A percentile compares a stretch with the other conserved stretches of the same genome.
Evolutionary conservation across 2,329 filamentous ascomycete species (phyloP).

Genomic region (Aspergillus thermomutatus): DNA sequence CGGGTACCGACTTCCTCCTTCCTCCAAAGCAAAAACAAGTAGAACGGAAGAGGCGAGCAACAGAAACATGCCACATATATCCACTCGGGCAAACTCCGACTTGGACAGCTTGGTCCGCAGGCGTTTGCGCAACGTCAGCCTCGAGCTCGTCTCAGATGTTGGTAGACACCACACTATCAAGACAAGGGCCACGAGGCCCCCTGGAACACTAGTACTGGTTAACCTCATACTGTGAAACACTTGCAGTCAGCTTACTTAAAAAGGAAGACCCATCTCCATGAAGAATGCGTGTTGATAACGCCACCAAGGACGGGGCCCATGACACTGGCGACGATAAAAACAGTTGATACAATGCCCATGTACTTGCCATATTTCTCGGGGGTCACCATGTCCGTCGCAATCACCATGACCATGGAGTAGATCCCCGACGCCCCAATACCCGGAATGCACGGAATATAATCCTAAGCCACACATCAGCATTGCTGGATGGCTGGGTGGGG

Average conservation of each 20-base stretch:
- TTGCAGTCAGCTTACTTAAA: neutral
- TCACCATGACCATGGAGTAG: neutral
- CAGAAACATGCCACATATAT: constrained; percentile 42
- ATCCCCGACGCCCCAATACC: neutral
- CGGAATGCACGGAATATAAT: neutral
- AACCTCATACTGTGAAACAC: too few species aligned
- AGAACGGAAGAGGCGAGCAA: constrained; percentile 53
- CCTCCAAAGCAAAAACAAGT: constrained; percentile 56
- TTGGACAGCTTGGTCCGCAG: neutral
- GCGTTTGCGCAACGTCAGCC: too few species aligned
- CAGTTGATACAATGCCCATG: neutral
- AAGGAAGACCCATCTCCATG: neutral
- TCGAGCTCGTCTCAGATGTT: too few species aligned
- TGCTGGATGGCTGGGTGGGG: neutral
- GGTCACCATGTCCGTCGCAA: neutral
- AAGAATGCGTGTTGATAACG: neutral
- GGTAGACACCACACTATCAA: too few species aligned
- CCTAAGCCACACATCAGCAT: neutral
- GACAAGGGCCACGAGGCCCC: too few species aligned
- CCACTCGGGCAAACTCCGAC: neutral
- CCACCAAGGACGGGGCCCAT: neutral
- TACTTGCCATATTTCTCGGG: neutral
- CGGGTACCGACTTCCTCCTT: constrained; percentile 51
- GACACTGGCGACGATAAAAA: neutral
- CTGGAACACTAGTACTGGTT: too few species aligned